A percentile compares a stretch with the other conserved stretches of the same genome.
These are phyloP conservation scores for Parachlorella kessleri DNA, from an alignment of 139 green algal genomes.

Conservation along the genomic window DNA sequence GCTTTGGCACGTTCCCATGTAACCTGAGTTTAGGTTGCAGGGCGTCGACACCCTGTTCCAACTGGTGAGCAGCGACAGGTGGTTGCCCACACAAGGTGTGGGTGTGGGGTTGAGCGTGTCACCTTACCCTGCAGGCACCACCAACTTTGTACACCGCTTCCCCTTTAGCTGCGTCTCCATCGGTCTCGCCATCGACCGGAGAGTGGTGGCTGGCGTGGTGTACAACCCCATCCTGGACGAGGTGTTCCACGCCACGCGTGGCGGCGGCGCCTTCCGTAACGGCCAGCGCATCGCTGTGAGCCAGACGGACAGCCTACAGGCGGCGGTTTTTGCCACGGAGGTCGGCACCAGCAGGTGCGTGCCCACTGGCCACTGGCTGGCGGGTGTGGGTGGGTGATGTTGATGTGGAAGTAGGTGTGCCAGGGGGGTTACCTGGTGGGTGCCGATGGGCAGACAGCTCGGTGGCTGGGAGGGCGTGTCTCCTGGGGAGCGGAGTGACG, in stretches of 20 bases:
- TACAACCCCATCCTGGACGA: slow-evolving; percentile 94
- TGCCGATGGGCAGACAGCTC: too few relatives aligned
- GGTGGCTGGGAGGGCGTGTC: too few relatives aligned
- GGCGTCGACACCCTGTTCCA: too few relatives aligned
- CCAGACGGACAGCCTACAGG: slow-evolving; percentile 47
- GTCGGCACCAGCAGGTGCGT: slow-evolving; percentile 54
- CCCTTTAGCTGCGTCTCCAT: slow-evolving; percentile 95
- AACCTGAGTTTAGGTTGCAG: too few relatives aligned
- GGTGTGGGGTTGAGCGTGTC: too few relatives aligned
- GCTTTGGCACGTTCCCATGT: too few relatives aligned
- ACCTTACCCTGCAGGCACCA: slow-evolving; percentile 79
- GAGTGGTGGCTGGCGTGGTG: slow-evolving; percentile 91
- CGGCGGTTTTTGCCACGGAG: slow-evolving; percentile 88
- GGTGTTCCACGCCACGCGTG: slow-evolving; percentile 68
- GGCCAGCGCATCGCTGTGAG: slow-evolving; percentile 68
- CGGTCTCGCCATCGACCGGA: slow-evolving; percentile 69
- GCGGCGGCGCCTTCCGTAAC: slow-evolving; percentile 81
- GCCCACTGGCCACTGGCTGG: too few relatives aligned
- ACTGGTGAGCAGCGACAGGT: too few relatives aligned
- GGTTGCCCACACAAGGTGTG: not conserved
- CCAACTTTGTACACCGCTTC: slow-evolving; percentile 99
- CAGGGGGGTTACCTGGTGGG: too few relatives aligned
- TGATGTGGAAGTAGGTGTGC: too few relatives aligned
- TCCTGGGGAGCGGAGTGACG: too few relatives aligned
- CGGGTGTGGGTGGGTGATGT: too few relatives aligned